Evolutionary conservation across 169 alveolate genomes (phyloP).

Genomic region (Miamiensis avidus): DNA sequence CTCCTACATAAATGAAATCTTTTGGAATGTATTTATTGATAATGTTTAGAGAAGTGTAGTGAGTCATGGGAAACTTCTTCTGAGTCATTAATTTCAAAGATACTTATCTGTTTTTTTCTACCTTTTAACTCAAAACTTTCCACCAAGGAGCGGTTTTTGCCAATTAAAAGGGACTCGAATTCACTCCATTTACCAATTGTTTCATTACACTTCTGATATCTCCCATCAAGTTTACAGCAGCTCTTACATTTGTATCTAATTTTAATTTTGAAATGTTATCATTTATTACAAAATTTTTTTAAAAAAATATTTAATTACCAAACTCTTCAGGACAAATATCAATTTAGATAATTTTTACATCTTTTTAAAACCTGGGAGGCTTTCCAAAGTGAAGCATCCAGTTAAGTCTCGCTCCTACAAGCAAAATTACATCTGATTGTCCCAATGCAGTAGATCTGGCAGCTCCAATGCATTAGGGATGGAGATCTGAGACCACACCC

Average conservation of each 20-base stretch:
- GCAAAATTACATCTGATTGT: conserved; percentile 69
- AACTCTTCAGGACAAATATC: conserved; percentile 61
- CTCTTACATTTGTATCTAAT: conserved; percentile 5
- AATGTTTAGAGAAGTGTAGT: conserved; percentile 50
- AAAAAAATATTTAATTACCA: conserved; percentile 16
- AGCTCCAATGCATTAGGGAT: conserved; percentile 43
- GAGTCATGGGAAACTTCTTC: conserved; percentile 49
- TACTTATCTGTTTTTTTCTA: conserved; percentile 27
- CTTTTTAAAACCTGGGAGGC: conserved; percentile 66
- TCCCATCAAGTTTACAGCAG: conserved; percentile 24
- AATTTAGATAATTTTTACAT: conserved; percentile 62
- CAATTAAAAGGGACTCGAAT: conserved; percentile 5
- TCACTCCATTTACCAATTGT: background rate
- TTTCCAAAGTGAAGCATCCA: conserved; percentile 80
- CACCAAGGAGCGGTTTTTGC: conserved; percentile 41
- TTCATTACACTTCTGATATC: conserved; percentile 17
- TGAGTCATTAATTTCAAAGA: conserved; percentile 42
- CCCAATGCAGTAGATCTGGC: conserved; percentile 69
- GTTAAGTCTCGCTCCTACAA: conserved; percentile 71
- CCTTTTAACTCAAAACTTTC: conserved; percentile 29
- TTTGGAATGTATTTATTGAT: conserved; percentile 50
- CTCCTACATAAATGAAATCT: conserved; percentile 64
- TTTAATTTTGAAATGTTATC: background rate
- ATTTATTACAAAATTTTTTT: background rate
- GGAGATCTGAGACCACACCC: conserved; percentile 65